Conservation (phyloP, 2,329 filamentous ascomycete genomes). For the Neonectria faginata region DNA sequence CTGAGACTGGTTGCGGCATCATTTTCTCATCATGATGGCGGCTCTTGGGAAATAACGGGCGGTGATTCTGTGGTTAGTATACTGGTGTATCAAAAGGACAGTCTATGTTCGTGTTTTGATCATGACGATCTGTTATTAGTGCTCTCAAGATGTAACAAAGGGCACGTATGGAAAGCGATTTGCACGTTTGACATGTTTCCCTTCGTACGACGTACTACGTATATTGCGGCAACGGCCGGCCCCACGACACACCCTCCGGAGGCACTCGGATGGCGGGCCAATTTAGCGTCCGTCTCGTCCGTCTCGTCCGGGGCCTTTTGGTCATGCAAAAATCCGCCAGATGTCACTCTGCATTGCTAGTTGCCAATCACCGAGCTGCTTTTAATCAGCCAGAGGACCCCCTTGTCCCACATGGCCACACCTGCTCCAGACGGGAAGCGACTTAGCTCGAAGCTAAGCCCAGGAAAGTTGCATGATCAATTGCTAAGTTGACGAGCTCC, state of each 20-base stretch:
- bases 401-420: conserved; percentile 15
- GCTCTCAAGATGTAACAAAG: background rate
- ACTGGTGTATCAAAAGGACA: background rate
- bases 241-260: conserved; percentile 40
- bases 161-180: background rate
- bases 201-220: background rate
- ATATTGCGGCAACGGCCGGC: conserved; percentile 1
- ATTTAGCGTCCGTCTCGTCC: conserved; percentile 24
- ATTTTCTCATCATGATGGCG: background rate
- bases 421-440: conserved; percentile 20
- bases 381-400: conserved; percentile 29
- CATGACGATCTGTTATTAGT: background rate
- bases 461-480: conserved; percentile 21
- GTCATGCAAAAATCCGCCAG: conserved; percentile 1
- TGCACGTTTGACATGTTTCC: background rate
- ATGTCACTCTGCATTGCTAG: background rate
- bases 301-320: conserved; percentile 3
- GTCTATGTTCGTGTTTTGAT: no score
- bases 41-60: background rate
- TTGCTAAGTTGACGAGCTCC: conserved; percentile 17
- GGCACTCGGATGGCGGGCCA: conserved; percentile 30
- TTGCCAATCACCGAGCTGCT: conserved; percentile 24
- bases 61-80: background rate
- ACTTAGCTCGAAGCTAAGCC: conserved; percentile 17
- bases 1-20: background rate